These are phyloP conservation scores for Paradendryphiella salina DNA, from an alignment of 2,329 filamentous ascomycete species.

Conservation along the genomic window DNA sequence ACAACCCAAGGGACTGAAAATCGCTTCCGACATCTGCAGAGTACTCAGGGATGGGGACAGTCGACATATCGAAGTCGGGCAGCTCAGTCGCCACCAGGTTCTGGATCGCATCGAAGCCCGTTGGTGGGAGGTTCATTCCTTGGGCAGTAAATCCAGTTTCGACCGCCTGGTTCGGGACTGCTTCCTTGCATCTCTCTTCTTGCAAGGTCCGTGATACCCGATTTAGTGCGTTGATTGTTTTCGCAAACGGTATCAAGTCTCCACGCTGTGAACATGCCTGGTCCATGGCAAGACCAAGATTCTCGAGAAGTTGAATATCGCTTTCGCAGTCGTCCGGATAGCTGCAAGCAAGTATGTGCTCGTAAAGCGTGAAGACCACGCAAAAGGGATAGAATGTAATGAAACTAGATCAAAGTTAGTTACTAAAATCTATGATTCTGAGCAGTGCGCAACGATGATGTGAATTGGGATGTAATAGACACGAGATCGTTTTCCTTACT, in stretches of 20 bases:
- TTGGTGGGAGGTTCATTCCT: neutral
- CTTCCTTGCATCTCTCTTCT: conserved; percentile 20
- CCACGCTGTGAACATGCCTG: conserved; percentile 14
- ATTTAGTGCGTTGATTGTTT: conserved; percentile 38
- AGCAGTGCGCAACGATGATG: no score
- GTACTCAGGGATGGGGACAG: conserved; percentile 25
- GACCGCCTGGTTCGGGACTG: neutral
- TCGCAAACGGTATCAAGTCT: conserved; percentile 28
- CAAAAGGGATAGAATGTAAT: conserved; percentile 39
- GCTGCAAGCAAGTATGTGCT: conserved; percentile 30
- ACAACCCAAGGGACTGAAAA: conserved; percentile 30
- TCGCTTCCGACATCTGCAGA: conserved; percentile 22
- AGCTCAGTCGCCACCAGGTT: conserved; percentile 17
- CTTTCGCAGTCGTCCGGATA: conserved; percentile 30
- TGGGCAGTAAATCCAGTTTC: neutral
- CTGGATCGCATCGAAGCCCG: conserved; percentile 14
- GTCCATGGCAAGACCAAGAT: conserved; percentile 28
- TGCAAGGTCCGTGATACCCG: conserved; percentile 34
- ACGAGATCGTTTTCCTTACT: conserved; percentile 17
- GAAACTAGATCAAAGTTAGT: conserved; percentile 22
- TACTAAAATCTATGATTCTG: no score
- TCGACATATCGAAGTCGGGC: conserved; percentile 21
- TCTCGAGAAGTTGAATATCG: conserved; percentile 31
- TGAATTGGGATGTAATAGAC: no score
- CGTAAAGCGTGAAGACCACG: conserved; percentile 38